phyloP scores from a whole-genome alignment of 495 filamentous ascomycete species.

The Penicillium simplicissimum region DNA sequence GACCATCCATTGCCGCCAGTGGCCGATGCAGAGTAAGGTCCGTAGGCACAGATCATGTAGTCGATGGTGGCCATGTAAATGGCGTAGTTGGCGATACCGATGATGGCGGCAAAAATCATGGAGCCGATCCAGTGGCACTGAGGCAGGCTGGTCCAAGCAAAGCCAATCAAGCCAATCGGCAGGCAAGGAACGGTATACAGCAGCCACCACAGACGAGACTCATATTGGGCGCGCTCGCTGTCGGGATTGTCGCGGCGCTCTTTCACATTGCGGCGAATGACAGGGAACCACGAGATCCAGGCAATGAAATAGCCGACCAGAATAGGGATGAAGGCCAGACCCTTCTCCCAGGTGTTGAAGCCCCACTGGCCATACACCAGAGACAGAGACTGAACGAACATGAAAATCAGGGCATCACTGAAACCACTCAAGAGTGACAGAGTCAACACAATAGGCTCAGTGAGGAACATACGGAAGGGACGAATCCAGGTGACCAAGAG shows the following conservation, averaged over 20 bases:
- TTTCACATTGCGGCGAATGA: slow-evolving; percentile 52
- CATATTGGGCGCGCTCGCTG: slow-evolving; percentile 57
- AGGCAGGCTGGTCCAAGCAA: slow-evolving; percentile 63
- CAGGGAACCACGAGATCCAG: slow-evolving; percentile 53
- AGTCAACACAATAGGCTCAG: slow-evolving; percentile 61
- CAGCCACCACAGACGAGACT: slow-evolving; percentile 62
- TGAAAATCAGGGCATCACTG: slow-evolving; percentile 65
- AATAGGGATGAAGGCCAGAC: slow-evolving; percentile 59
- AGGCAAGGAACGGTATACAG: slow-evolving; percentile 58
- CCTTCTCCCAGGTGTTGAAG: slow-evolving; percentile 51
- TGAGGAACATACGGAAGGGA: slow-evolving; percentile 63
- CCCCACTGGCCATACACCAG: slow-evolving; percentile 62
- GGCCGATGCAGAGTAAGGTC: slow-evolving; percentile 70
- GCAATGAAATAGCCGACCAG: slow-evolving; percentile 62
- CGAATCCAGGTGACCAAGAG: slow-evolving; percentile 56
- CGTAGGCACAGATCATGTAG: slow-evolving; percentile 72
- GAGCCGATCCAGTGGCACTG: slow-evolving; percentile 63
- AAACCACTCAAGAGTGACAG: slow-evolving; percentile 61
- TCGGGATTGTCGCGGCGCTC: slow-evolving; percentile 51
- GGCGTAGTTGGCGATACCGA: slow-evolving; percentile 68
- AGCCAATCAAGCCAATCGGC: slow-evolving; percentile 62
- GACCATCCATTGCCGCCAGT: slow-evolving; percentile 74
- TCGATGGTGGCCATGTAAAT: slow-evolving; percentile 80
- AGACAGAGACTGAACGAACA: slow-evolving; percentile 63
- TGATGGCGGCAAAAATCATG: slow-evolving; percentile 62